Evolutionary conservation across 345 rosid genomes (phyloP), one percentile per base, ranked within the genome.

Genomic region (Salix caprea): DNA sequence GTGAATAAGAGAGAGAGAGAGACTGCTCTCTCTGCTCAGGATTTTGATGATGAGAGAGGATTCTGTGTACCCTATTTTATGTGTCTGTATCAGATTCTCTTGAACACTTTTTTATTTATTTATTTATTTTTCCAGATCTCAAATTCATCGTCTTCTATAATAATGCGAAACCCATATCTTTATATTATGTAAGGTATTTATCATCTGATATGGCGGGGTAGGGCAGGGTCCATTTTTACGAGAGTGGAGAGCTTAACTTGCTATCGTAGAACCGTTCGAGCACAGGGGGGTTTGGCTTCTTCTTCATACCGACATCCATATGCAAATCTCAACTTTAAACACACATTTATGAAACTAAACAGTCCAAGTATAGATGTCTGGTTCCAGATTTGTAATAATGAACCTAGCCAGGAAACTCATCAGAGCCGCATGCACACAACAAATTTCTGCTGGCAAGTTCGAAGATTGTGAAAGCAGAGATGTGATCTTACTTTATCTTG

Each of bases 31-130:
- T 44, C 2, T 32, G 18, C 60, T 15, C 79, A 72, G 74, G 61
- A 13, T 39, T 32, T 71, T 50, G 71, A 72, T 76, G 66, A 80
- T 72, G 79, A 34, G 40, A 28, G 40, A 21, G 56, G 79, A 71
- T 71, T 67, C 73, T 32, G 14, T 44, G 65, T 72, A 28, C 74
- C 36, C 1, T 3, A 37, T 50, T 6, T 50, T 2, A 50, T 18
- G 3, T 19, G 2, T 18, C 18, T 28, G n/a, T 32, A 30, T 42
- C 36, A n/a, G 60, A 48, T 16, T 48, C 66, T 66, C 3, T 24
- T 19, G 12, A 11, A 9, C 67, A 2, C 1, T 2, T 40, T 40
- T 40, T 40, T 34, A 34, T 34, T 34, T 34, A 34, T 34, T 4
- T 34, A 16, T 39, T 26, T 28, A 6, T 14, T 30, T 16, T 44